phyloP scores from a whole-genome alignment of 306 rosid species.

The Pueraria montana region DNA sequence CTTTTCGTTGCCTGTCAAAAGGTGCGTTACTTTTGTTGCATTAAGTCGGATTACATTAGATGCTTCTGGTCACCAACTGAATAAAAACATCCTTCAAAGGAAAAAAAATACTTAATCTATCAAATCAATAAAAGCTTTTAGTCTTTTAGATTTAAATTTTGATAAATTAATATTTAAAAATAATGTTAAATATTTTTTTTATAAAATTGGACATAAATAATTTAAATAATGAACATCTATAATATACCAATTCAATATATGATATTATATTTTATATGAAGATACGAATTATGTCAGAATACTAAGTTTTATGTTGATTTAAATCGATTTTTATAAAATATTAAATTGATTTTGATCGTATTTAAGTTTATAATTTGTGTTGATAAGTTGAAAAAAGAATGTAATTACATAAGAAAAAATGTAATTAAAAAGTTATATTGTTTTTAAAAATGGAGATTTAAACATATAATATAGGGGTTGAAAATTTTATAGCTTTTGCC shows the following conservation, averaged over 20 bases:
- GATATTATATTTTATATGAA: too few species aligned
- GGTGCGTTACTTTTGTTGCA: slow-evolving; percentile 19
- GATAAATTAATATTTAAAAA: background rate
- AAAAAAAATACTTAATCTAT: background rate
- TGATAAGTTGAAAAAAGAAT: too few species aligned
- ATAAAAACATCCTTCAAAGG: background rate
- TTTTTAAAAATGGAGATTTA: too few species aligned
- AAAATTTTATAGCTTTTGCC: too few species aligned
- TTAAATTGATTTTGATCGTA: too few species aligned
- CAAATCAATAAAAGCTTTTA: background rate
- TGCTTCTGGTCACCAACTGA: background rate
- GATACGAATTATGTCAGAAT: background rate
- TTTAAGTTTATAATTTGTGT: too few species aligned
- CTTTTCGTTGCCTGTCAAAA: background rate
- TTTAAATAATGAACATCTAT: background rate
- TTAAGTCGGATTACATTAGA: background rate
- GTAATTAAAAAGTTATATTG: too few species aligned
- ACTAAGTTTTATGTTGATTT: background rate
- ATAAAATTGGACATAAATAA: too few species aligned
- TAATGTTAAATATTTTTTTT: too few species aligned
- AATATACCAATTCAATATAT: background rate
- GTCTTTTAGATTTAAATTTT: background rate
- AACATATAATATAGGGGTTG: too few species aligned
- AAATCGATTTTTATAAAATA: too few species aligned
- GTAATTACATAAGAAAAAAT: too few species aligned